Percentiles rank a stretch among this genome's conserved stretches.
Conservation (phyloP, 225 moss, liverwort and hornwort genomes). For the Physcomitrellopsis africana region DNA sequence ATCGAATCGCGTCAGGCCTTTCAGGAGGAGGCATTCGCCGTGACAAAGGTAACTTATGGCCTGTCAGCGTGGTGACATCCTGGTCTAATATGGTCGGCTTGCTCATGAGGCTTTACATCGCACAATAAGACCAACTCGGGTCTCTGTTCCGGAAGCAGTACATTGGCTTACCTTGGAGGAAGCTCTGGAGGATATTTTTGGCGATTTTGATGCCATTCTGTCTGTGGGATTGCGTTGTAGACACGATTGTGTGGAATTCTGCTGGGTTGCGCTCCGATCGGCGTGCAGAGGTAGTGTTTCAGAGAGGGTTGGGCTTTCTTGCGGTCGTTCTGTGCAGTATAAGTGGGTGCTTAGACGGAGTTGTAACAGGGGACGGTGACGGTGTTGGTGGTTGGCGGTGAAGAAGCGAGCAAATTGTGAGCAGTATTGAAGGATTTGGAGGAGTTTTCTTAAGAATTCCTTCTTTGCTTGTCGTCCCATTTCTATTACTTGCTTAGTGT, state of each 20-base stretch:
- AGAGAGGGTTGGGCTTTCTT: conserved; percentile 2
- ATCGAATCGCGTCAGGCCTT: conserved; percentile 10
- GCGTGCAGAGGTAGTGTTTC: conserved; percentile 9
- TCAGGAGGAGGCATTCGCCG: too few species aligned
- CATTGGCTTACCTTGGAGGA: conserved; percentile 20
- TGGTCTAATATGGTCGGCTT: conserved; percentile 33
- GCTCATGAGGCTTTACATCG: neutral
- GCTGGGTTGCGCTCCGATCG: conserved; percentile 8
- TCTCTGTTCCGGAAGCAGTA: neutral
- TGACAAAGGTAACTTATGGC: neutral
- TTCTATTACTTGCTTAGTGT: neutral
- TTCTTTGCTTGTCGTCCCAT: too few species aligned
- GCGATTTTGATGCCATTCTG: neutral
- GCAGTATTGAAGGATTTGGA: neutral
- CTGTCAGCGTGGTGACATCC: conserved; percentile 20
- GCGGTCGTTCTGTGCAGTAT: neutral
- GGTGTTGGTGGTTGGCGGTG: neutral
- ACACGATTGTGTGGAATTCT: neutral
- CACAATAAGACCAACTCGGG: conserved; percentile 23
- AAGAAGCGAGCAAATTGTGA: conserved; percentile 12
- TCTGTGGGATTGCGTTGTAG: neutral
- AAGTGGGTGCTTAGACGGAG: neutral
- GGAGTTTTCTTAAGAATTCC: neutral
- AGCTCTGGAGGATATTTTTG: conserved; percentile 19
- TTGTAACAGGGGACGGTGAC: neutral